These are phyloP conservation scores for Tilletia setariae DNA, from an alignment of 1,284 basidiomycete species.

Conservation along the genomic window DNA sequence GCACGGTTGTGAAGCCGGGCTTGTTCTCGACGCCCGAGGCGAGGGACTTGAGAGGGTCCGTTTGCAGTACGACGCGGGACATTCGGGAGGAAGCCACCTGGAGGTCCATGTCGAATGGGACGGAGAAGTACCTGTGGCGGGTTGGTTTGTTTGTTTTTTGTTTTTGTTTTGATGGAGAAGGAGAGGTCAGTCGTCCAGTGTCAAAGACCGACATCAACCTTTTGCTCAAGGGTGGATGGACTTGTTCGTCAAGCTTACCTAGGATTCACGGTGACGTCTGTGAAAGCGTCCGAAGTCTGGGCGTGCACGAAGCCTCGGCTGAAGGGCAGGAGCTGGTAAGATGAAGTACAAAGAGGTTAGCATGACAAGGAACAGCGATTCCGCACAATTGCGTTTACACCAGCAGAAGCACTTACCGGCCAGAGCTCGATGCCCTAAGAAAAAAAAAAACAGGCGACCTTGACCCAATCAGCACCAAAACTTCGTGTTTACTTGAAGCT, in stretches of 20 bases:
- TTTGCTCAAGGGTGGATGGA: too few species aligned
- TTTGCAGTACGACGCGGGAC: conserved; percentile 47
- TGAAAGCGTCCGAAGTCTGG: conserved; percentile 27
- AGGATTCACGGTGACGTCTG: conserved; percentile 24
- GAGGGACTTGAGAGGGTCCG: conserved; percentile 35
- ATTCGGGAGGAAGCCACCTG: conserved; percentile 50
- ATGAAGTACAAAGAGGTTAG: too few species aligned
- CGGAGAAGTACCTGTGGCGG: conserved; percentile 55
- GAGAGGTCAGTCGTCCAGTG: too few species aligned
- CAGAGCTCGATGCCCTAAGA: conserved; percentile 47
- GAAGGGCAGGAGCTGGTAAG: conserved; percentile 42
- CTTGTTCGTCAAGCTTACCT: conserved; percentile 19
- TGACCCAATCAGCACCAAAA: too few species aligned
- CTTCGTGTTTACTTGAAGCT: too few species aligned
- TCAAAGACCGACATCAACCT: too few species aligned
- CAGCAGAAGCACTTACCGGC: too few species aligned
- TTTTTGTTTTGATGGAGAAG: too few species aligned
- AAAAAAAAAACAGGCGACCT: too few species aligned
- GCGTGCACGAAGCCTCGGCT: conserved; percentile 36
- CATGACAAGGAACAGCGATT: too few species aligned
- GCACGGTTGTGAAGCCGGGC: conserved; percentile 49
- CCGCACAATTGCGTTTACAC: too few species aligned
- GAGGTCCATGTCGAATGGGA: conserved; percentile 53
- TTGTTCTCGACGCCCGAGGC: conserved; percentile 49
- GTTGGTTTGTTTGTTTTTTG: too few species aligned